Percentiles rank a stretch among this genome's conserved stretches.
These are phyloP conservation scores for Byssochlamys sp. DNA, from an alignment of 2,329 filamentous ascomycete species.

Conservation along the genomic window DNA sequence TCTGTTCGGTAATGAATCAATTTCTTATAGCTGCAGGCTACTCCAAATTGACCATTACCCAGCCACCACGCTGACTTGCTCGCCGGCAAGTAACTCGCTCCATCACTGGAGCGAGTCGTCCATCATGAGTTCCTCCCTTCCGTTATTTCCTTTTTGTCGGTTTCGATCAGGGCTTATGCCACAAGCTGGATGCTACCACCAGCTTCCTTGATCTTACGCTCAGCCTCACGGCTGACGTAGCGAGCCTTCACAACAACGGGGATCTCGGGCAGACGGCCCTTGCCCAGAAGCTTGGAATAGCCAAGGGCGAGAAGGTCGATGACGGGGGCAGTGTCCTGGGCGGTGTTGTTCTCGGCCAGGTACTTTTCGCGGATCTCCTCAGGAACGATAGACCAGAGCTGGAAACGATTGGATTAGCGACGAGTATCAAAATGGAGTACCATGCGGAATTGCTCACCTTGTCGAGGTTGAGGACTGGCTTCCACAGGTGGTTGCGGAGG, in stretches of 20 bases:
- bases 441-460: constrained; percentile 54
- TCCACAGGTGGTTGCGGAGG: constrained; percentile 92
- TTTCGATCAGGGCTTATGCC: constrained; percentile 52
- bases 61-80: background rate
- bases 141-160: background rate
- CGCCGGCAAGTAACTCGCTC: background rate
- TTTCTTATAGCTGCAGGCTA: background rate
- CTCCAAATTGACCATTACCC: background rate
- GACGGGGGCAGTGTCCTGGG: constrained; percentile 71
- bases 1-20: background rate
- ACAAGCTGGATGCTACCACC: constrained; percentile 93
- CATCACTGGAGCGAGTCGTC: background rate
- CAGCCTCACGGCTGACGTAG: constrained; percentile 90
- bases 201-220: constrained; percentile 98
- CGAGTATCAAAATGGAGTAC: constrained; percentile 1
- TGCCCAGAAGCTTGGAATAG: constrained; percentile 97
- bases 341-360: constrained; percentile 66
- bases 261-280: constrained; percentile 87
- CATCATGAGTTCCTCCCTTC: background rate
- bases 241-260: constrained; percentile 89
- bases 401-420: constrained; percentile 4
- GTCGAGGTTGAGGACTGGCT: constrained; percentile 96
- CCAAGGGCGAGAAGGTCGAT: constrained; percentile 94
- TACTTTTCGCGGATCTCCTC: constrained; percentile 88
- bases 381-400: constrained; percentile 95